Evolutionary conservation across 2,329 filamentous ascomycete genomes (phyloP).

Genomic region (Xenoacremonium recifei): DNA sequence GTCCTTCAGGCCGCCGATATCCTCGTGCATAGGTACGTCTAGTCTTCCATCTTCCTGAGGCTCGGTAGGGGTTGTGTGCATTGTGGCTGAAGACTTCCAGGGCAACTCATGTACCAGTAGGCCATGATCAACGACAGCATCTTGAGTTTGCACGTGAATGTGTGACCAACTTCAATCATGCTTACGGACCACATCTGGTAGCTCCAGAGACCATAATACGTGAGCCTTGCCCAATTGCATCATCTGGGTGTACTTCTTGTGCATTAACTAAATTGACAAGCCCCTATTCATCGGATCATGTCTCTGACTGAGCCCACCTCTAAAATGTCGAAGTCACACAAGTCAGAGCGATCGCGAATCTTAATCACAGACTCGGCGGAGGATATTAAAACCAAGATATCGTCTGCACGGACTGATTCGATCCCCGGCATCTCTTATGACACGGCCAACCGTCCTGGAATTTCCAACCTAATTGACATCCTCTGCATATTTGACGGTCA

Average conservation of each 20-base stretch:
- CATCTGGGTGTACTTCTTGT: not conserved
- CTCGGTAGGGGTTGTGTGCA: not conserved
- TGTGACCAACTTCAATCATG: conserved; percentile 81
- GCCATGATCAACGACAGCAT: conserved; percentile 93
- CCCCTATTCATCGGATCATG: conserved; percentile 85
- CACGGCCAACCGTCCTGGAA: conserved; percentile 66
- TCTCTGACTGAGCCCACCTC: conserved; percentile 72
- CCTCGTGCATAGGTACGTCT: conserved; percentile 68
- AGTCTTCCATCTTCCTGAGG: not conserved
- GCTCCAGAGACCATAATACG: conserved; percentile 71
- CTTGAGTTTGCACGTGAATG: conserved; percentile 89
- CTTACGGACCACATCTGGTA: conserved; percentile 63
- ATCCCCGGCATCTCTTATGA: conserved; percentile 69
- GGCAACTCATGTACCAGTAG: conserved; percentile 92
- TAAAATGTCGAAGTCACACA: conserved; percentile 95
- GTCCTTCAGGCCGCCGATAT: conserved; percentile 95
- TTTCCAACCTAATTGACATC: conserved; percentile 84
- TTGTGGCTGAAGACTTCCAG: conserved; percentile 40
- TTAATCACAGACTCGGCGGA: conserved; percentile 70
- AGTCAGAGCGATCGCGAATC: conserved; percentile 72
- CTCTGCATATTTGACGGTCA: conserved; percentile 64
- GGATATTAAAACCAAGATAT: conserved; percentile 68
- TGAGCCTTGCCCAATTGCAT: conserved; percentile 32
- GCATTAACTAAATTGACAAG: conserved; percentile 36
- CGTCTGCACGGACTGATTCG: conserved; percentile 74